These are phyloP conservation scores for Tylopilus felleus DNA, from an alignment of 768 basidiomycete genomes.

Conservation along the genomic window DNA sequence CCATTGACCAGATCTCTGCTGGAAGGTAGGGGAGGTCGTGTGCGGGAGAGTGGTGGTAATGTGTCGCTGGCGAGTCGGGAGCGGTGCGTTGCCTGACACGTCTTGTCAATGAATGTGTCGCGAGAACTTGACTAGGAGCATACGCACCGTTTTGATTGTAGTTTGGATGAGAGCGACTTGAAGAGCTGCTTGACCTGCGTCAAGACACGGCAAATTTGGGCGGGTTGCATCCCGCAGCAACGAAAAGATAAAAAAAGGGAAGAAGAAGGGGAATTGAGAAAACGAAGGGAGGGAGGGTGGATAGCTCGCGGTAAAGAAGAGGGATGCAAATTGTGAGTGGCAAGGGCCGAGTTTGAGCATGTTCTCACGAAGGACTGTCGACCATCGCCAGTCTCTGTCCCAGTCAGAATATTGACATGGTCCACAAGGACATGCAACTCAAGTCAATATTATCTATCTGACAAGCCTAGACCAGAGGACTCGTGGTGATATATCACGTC, in stretches of 20 bases:
- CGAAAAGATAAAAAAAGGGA: neutral
- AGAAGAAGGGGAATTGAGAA: neutral
- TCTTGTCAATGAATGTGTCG: constrained; percentile 2
- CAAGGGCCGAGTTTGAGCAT: neutral
- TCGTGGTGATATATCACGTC: too few species aligned
- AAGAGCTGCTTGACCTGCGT: constrained; percentile 17
- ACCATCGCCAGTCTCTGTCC: too few species aligned
- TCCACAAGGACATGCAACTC: too few species aligned
- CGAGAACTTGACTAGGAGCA: neutral
- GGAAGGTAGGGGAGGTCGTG: constrained; percentile 48
- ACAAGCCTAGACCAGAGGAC: too few species aligned
- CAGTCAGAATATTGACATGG: too few species aligned
- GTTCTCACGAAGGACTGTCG: neutral
- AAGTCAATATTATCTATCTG: too few species aligned
- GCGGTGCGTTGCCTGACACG: constrained; percentile 5
- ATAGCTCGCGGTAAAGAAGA: neutral
- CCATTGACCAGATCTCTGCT: constrained; percentile 61
- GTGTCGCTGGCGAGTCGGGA: constrained; percentile 10
- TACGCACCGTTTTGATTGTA: constrained; percentile 22
- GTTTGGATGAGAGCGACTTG: constrained; percentile 14
- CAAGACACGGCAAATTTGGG: constrained; percentile 11
- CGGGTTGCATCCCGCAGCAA: constrained; percentile 14
- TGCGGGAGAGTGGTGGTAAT: constrained; percentile 27
- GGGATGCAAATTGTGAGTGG: neutral
- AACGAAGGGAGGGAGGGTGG: neutral